Evolutionary conservation across 345 rosid species (phyloP).

Genomic region (Salix koriyanagi): DNA sequence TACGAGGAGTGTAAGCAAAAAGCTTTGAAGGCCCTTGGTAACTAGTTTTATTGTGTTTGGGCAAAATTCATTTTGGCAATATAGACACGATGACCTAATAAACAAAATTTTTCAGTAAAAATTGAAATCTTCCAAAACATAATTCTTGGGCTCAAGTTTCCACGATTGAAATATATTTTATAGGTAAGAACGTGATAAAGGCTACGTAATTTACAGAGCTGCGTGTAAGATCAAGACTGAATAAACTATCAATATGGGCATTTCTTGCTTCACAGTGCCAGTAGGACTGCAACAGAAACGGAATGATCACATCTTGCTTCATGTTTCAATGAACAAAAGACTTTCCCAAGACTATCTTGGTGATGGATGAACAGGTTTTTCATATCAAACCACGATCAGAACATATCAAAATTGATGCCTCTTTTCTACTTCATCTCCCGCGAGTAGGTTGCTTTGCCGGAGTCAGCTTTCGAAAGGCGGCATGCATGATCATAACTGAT

Average conservation of each 20-base stretch:
- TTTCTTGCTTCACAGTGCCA: neutral
- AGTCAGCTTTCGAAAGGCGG: conserved; percentile 72
- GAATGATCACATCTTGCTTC: neutral
- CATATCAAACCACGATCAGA: neutral
- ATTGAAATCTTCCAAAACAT: neutral
- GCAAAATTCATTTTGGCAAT: neutral
- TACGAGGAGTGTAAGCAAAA: too few relatives aligned
- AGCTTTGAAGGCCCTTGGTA: neutral
- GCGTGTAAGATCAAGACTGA: neutral
- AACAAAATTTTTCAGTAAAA: neutral
- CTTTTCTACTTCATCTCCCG: neutral
- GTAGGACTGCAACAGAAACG: neutral
- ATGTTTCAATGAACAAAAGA: neutral
- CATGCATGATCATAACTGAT: conserved; percentile 73
- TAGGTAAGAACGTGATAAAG: neutral
- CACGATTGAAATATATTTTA: neutral
- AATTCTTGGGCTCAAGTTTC: neutral
- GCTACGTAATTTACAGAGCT: neutral
- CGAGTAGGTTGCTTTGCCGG: conserved; percentile 49
- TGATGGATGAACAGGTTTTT: neutral
- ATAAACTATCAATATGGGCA: neutral
- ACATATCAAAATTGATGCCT: neutral
- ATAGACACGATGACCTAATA: neutral
- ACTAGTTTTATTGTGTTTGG: neutral
- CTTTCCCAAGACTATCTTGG: neutral